A percentile compares a stretch with the other conserved stretches of the same genome.
Conservation (phyloP, 495 filamentous ascomycete species). For the Xylaria acuta region DNA sequence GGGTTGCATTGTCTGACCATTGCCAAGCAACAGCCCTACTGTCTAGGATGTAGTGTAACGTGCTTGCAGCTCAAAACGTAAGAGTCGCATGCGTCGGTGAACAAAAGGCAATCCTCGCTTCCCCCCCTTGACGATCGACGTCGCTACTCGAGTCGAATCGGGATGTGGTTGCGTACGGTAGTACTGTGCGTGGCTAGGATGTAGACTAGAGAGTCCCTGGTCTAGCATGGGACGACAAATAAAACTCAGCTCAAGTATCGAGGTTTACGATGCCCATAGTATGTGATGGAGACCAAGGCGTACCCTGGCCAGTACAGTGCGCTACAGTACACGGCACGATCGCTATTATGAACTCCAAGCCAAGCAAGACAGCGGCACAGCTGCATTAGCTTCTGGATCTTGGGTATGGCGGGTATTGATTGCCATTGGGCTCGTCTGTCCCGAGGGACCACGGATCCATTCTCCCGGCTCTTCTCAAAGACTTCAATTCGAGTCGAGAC, state of each 20-base stretch:
- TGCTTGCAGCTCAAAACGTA: slow-evolving; percentile 24
- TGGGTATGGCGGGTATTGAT: slow-evolving; percentile 2
- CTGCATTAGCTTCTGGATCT: slow-evolving; percentile 18
- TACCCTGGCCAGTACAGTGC: neutral
- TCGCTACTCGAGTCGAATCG: slow-evolving; percentile 11
- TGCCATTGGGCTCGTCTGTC: slow-evolving; percentile 7
- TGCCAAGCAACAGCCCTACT: slow-evolving; percentile 23
- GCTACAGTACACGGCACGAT: neutral
- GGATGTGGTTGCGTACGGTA: neutral
- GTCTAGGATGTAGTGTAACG: slow-evolving; percentile 20
- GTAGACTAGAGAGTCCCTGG: slow-evolving; percentile 9
- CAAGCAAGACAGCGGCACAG: slow-evolving; percentile 15
- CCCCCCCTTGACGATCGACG: slow-evolving; percentile 20
- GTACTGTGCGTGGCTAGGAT: neutral
- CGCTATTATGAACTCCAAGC: slow-evolving; percentile 8
- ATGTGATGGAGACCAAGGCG: neutral
- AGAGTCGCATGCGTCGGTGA: slow-evolving; percentile 25
- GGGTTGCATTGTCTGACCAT: slow-evolving; percentile 23
- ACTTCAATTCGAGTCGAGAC: neutral
- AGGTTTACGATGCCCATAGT: slow-evolving; percentile 3
- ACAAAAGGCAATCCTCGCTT: slow-evolving; percentile 7
- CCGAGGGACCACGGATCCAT: slow-evolving; percentile 20
- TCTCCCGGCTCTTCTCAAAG: slow-evolving; percentile 14
- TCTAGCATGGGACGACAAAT: neutral
- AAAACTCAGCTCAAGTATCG: neutral